Conservation (phyloP, 495 filamentous ascomycete genomes). For the Aspergillus avenaceus region DNA sequence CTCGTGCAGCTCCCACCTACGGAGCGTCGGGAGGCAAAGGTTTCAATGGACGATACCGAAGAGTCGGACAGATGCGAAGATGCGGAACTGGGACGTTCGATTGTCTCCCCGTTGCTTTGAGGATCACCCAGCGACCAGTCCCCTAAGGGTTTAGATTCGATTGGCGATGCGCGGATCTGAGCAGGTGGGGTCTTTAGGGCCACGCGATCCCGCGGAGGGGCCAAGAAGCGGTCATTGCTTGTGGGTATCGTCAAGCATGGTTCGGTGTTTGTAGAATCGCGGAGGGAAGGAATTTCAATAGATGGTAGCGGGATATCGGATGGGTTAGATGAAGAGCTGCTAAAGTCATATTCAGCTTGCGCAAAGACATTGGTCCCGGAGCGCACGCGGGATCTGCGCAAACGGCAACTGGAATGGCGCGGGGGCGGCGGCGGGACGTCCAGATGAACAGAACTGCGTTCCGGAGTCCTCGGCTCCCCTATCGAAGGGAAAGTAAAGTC, state of each 20-base stretch:
- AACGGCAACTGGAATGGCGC: slow-evolving; percentile 50
- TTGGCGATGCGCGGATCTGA: slow-evolving; percentile 44
- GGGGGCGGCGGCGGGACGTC: slow-evolving; percentile 45
- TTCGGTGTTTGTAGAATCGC: slow-evolving; percentile 16
- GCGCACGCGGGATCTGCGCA: slow-evolving; percentile 42
- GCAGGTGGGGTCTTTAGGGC: slow-evolving; percentile 60
- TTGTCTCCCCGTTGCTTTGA: slow-evolving; percentile 27
- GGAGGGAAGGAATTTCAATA: slow-evolving; percentile 49
- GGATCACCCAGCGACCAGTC: slow-evolving; percentile 32
- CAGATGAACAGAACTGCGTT: slow-evolving; percentile 39
- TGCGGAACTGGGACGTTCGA: slow-evolving; percentile 53
- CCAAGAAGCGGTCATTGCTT: slow-evolving; percentile 45
- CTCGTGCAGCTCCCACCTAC: slow-evolving; percentile 66
- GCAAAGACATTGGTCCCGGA: slow-evolving; percentile 40
- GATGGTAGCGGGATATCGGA: slow-evolving; percentile 53
- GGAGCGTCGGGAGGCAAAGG: slow-evolving; percentile 59
- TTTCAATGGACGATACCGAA: slow-evolving; percentile 64
- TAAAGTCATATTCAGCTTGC: slow-evolving; percentile 31
- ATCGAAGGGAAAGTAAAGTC: slow-evolving; percentile 61
- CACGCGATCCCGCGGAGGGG: slow-evolving; percentile 45
- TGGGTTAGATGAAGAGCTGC: slow-evolving; percentile 21
- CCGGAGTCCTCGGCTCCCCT: slow-evolving; percentile 56
- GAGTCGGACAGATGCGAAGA: slow-evolving; percentile 66
- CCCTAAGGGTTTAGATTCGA: slow-evolving; percentile 23
- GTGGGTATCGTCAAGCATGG: slow-evolving; percentile 18